Base-by-base conservation (phyloP, 2,329 filamentous ascomycete species). In the Trichoderma cornu-damae region DNA sequence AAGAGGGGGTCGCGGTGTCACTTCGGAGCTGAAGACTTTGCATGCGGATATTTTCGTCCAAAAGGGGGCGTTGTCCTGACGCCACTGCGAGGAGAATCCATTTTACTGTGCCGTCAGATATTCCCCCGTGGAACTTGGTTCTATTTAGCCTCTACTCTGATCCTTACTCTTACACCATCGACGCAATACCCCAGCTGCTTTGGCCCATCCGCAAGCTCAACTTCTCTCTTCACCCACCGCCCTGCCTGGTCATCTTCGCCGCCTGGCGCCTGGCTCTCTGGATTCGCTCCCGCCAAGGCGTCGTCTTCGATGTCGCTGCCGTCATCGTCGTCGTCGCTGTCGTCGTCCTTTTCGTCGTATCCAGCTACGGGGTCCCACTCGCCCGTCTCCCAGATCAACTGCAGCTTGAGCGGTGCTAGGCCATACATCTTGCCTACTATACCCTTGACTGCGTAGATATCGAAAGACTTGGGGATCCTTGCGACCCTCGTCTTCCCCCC, bases 311-410 rank as follows among this genome's bases (percentile, higher is more conserved):
- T 79, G 28, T 81, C 80, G 44, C 78, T 80, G 63, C 76, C 78
- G 44, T 76, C 77, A 54, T 74, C 28, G 4, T 43, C 28, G 12
- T 20, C 78, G 43, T 76, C 77, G 53, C 74, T 26, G 4, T 52
- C 38, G 12, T 40, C 79, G 42, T 83, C 83, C 28, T 80, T 79
- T 4, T 82, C 79, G 61, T 84, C 79, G 63, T 84, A 82, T 60
- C 81, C 79, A 7, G 80, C 80, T 0, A 90, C 85, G 0, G 89
- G 89, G 70, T 96, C 90, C 84, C 88, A 90, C 70, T 96, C 92
- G 18, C 90, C 89, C 7, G 91, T 96, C 74, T 96, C 90, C 88
- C 90, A 96, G 0, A 94, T 75, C 48, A 97, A 70, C 38, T 78
- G 79, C 60, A 93, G 74, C 40, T 73, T 73, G 61, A 90, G 76